These are phyloP conservation scores for Eucalyptus cladocalyx DNA, from an alignment of 345 rosid species.

Conservation along the genomic window DNA sequence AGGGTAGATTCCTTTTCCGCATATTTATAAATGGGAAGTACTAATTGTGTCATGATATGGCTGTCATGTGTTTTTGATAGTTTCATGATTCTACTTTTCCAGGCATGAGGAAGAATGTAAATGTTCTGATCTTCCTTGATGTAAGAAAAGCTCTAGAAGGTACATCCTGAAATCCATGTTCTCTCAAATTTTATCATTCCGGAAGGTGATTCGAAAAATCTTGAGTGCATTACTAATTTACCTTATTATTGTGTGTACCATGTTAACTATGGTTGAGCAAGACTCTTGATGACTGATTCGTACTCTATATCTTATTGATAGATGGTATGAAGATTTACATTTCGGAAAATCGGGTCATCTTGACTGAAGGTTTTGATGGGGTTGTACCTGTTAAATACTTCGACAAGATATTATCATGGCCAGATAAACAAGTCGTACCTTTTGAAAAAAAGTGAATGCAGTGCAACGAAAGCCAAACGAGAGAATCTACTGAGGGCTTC, in stretches of 20 bases:
- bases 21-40: background rate
- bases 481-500: background rate
- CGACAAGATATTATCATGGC: slow-evolving; percentile 78
- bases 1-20: background rate
- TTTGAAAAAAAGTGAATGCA: background rate
- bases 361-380: slow-evolving; percentile 90
- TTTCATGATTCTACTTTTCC: background rate
- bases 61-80: background rate
- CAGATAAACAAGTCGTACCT: slow-evolving; percentile 34
- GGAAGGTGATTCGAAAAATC: background rate
- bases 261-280: background rate
- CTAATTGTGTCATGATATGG: background rate
- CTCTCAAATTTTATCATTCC: background rate
- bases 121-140: slow-evolving; percentile 61
- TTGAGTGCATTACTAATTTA: background rate
- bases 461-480: background rate
- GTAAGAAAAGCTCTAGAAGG: slow-evolving; percentile 84
- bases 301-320: background rate
- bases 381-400: slow-evolving; percentile 59
- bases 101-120: slow-evolving; percentile 79
- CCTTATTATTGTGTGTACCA: background rate
- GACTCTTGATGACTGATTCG: background rate
- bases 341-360: slow-evolving; percentile 77
- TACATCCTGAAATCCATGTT: background rate
- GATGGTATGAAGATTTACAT: slow-evolving; percentile 82